These are phyloP conservation scores for Globisporangium radiosum DNA, from an alignment of 352 stramenopile species.

Conservation along the genomic window DNA sequence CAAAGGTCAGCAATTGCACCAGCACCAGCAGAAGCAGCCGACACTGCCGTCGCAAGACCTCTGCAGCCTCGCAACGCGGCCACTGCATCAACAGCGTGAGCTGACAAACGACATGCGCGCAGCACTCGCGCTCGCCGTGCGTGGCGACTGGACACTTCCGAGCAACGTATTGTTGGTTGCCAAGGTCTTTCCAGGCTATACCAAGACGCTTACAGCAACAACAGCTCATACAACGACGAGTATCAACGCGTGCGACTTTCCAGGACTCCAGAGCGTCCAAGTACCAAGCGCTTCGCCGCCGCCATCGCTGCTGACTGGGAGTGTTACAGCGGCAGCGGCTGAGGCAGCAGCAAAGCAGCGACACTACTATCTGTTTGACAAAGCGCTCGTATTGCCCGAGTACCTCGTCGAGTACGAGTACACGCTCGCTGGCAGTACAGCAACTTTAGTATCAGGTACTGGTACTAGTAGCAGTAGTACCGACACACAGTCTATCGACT, in stretches of 20 bases:
- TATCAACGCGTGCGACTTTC: slow-evolving; percentile 23
- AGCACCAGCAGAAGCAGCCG: slow-evolving; percentile 16
- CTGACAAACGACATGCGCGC: slow-evolving; percentile 34
- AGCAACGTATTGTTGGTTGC: slow-evolving; percentile 54
- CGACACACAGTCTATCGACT: background rate
- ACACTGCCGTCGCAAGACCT: slow-evolving; percentile 8
- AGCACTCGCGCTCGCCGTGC: slow-evolving; percentile 23
- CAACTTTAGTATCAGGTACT: too few relatives aligned
- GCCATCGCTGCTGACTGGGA: background rate
- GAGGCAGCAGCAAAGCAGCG: slow-evolving; percentile 9
- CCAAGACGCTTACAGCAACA: slow-evolving; percentile 14
- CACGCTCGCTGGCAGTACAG: slow-evolving; percentile 3
- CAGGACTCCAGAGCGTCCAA: slow-evolving; percentile 54
- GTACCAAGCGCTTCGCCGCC: slow-evolving; percentile 6
- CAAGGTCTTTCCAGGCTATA: slow-evolving; percentile 83
- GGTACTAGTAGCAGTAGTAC: background rate
- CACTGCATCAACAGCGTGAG: slow-evolving; percentile 16
- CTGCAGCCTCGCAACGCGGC: slow-evolving; percentile 13
- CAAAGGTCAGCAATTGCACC: slow-evolving; percentile 18
- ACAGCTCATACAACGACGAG: background rate
- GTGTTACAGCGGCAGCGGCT: background rate
- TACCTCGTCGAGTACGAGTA: slow-evolving; percentile 87
- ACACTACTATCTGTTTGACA: slow-evolving; percentile 81
- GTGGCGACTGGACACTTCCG: slow-evolving; percentile 44
- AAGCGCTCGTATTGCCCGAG: slow-evolving; percentile 69